Evolutionary conservation across 768 basidiomycete genomes (phyloP).

Genomic region (Tremella fuciformis): DNA sequence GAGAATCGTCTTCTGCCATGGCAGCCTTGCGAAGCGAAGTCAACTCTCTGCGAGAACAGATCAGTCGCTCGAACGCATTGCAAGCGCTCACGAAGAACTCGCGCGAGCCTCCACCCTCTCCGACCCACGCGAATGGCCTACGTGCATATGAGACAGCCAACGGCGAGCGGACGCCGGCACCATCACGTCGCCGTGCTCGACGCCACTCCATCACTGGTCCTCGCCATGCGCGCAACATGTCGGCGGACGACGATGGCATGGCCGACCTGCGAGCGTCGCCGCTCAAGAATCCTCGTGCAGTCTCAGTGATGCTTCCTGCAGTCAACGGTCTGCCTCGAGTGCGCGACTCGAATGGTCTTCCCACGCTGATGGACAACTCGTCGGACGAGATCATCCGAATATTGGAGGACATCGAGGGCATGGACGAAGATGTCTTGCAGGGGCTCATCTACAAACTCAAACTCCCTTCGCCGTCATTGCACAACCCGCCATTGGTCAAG

Average conservation of each 20-base stretch:
- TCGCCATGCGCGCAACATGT: constrained; percentile 62
- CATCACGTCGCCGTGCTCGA: constrained; percentile 29
- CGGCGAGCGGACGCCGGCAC: constrained; percentile 16
- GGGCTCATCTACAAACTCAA: constrained; percentile 87
- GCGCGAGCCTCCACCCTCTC: constrained; percentile 79
- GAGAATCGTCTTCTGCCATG: constrained; percentile 81
- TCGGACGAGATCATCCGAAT: constrained; percentile 92
- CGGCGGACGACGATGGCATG: constrained; percentile 66
- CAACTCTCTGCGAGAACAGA: constrained; percentile 84
- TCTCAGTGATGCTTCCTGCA: constrained; percentile 49
- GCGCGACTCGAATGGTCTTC: constrained; percentile 46
- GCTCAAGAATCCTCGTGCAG: constrained; percentile 37
- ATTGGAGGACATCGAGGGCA: constrained; percentile 80
- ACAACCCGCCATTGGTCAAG: constrained; percentile 88
- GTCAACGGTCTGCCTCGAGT: constrained; percentile 31
- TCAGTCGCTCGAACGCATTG: constrained; percentile 91
- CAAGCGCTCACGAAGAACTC: constrained; percentile 74
- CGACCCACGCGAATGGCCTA: constrained; percentile 60
- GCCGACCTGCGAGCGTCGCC: constrained; percentile 55
- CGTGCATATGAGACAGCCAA: constrained; percentile 57
- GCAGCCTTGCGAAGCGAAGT: constrained; percentile 88
- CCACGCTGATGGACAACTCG: constrained; percentile 73
- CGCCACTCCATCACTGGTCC: constrained; percentile 42
- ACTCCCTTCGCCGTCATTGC: constrained; percentile 83
- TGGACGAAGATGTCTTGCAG: constrained; percentile 90